Evolutionary conservation across 768 basidiomycete genomes (phyloP), one percentile per base, ranked within the genome.

Genomic region (Amanita rimosa): DNA sequence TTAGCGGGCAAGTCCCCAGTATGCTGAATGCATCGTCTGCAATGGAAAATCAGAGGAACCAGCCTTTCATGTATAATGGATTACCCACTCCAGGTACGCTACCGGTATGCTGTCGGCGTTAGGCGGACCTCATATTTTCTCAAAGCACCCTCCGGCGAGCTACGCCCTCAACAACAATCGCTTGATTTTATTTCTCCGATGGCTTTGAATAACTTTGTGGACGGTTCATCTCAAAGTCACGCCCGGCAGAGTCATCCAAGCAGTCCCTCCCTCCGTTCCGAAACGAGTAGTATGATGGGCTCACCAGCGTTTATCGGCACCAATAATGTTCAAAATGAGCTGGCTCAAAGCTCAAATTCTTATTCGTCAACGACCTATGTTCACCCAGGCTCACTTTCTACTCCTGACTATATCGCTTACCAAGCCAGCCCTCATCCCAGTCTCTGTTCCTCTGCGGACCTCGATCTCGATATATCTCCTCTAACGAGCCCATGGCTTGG

Each of bases 401-500:
- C 86, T 0, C 85, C 86, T 0, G 84, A 83, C 11, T 75, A 85
- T 48, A 69, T 89, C 27, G 86, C 79, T 3, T 90, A 90, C 57
- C 69, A 68, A 9, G 69, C 62, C n/a, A 70, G 56, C 53, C 59
- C 53, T 22, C 46, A 48, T 17, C 14, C 39, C 19, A 26, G 55
- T 43, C 43, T 58, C 65, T 1, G 62, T 72, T 10, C 64, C 71
- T 2, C 71, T 72, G 14, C 68, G 17, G 79, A 85, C 48, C 62
- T 84, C 22, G 85, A 83, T 50, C 72, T 81, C 50, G 83, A 90
- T 52, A 78, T 90, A 42, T 86, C 85, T 1, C 86, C 87, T 0
- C 66, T 90, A 17, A 85, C 85, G 0, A 88, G 85, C 54, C 86
- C 86, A 1, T 88, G 86, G 84, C 71, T 90, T 0, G 83, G 79